A percentile compares a stretch with the other conserved stretches of the same genome.
Conservation (phyloP, 2,329 filamentous ascomycete species). For the Epichloe gansuensis region DNA sequence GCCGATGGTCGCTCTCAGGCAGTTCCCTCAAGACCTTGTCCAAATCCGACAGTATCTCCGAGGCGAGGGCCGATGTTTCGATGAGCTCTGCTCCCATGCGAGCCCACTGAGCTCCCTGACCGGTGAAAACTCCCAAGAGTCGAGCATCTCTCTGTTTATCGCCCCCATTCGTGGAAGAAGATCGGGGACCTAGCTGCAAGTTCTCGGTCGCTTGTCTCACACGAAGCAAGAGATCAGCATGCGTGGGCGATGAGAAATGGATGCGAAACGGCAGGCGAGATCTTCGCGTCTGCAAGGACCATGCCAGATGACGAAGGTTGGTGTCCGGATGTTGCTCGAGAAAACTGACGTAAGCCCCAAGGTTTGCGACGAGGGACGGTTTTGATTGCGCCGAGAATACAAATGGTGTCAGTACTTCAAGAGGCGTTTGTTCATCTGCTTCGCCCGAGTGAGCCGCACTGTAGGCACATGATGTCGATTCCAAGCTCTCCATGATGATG, state of each 20-base stretch:
- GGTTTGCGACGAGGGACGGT: slow-evolving; percentile 16
- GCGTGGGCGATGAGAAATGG: neutral
- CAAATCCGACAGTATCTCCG: neutral
- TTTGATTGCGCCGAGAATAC: slow-evolving; percentile 17
- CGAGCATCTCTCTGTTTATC: too few relatives aligned
- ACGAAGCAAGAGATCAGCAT: neutral
- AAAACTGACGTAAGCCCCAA: slow-evolving; percentile 5
- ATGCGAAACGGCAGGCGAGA: neutral
- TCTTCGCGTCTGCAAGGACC: slow-evolving; percentile 3
- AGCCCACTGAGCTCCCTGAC: slow-evolving; percentile 22
- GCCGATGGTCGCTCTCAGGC: neutral
- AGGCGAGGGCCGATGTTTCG: neutral
- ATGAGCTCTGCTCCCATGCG: slow-evolving; percentile 20
- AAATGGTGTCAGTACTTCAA: slow-evolving; percentile 4
- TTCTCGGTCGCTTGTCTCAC: neutral
- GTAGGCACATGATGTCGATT: too few relatives aligned
- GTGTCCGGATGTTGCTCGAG: neutral
- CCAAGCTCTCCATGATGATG: slow-evolving; percentile 21
- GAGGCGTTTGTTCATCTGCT: neutral
- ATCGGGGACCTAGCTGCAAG: neutral
- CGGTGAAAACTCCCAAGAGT: slow-evolving; percentile 18
- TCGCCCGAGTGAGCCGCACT: too few relatives aligned
- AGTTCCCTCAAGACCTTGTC: neutral
- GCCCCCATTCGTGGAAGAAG: slow-evolving; percentile 6
- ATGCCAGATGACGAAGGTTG: neutral